phyloP scores from a whole-genome alignment of 768 basidiomycete genomes.

The Collybiopsis confluens region DNA sequence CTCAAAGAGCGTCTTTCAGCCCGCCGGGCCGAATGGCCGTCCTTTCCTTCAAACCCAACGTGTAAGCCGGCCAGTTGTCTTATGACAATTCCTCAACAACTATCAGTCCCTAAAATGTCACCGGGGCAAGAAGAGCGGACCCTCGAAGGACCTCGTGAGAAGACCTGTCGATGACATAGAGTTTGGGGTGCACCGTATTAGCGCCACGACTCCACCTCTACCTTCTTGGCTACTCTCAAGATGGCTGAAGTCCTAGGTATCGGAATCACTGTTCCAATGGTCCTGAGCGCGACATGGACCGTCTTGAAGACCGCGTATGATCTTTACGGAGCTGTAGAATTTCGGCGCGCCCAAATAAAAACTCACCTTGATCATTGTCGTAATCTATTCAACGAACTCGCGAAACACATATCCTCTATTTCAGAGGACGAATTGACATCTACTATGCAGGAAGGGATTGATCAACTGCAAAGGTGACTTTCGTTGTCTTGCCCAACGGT shows the following conservation, averaged over 20 bases:
- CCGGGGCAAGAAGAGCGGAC: no score
- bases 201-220: neutral
- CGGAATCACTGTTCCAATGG: slow-evolving; percentile 6
- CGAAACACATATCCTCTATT: neutral
- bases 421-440: neutral
- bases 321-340: slow-evolving; percentile 10
- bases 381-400: neutral
- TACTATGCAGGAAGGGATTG: neutral
- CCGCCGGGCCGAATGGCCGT: no score
- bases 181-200: no score
- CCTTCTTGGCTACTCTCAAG: no score
- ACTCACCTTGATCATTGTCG: slow-evolving; percentile 7
- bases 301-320: slow-evolving; percentile 7
- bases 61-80: no score
- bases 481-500: no score
- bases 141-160: no score
- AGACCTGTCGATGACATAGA: no score
- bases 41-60: no score
- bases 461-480: neutral
- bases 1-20: no score
- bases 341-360: slow-evolving; percentile 9
- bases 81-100: no score
- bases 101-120: no score
- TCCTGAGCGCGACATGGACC: neutral
- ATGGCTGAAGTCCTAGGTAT: slow-evolving; percentile 12